phyloP scores from a whole-genome alignment of 306 rosid species.

The Pueraria montana region DNA sequence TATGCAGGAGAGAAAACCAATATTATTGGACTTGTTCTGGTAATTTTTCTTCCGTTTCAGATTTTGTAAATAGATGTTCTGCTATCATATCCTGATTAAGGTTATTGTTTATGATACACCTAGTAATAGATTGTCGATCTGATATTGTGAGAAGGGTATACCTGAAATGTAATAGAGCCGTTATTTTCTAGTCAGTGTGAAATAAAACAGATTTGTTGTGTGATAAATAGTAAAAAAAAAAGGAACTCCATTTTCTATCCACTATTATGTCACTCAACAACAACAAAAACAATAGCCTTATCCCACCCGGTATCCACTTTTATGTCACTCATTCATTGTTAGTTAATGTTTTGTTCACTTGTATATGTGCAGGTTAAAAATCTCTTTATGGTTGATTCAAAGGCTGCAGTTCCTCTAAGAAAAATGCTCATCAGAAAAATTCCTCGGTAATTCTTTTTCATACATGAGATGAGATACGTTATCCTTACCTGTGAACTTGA shows the following conservation, averaged over 20 bases:
- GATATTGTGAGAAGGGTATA: slow-evolving; percentile 21
- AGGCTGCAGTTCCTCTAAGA: slow-evolving; percentile 73
- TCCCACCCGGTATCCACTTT: neutral
- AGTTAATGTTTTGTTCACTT: slow-evolving; percentile 29
- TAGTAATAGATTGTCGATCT: slow-evolving; percentile 17
- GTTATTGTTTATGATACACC: slow-evolving; percentile 25
- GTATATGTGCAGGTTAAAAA: slow-evolving; percentile 83
- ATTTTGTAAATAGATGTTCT: slow-evolving; percentile 33
- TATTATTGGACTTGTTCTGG: slow-evolving; percentile 97
- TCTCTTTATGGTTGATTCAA: slow-evolving; percentile 83
- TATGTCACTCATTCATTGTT: slow-evolving; percentile 25
- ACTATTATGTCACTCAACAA: neutral
- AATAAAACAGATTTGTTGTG: slow-evolving; percentile 23
- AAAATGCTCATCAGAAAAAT: slow-evolving; percentile 89
- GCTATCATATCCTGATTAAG: slow-evolving; percentile 24
- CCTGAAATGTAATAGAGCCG: neutral
- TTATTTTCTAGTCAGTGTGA: slow-evolving; percentile 14
- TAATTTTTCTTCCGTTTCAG: slow-evolving; percentile 50
- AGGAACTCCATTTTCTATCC: slow-evolving; percentile 20
- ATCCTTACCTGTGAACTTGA: slow-evolving; percentile 26
- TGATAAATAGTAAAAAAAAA: slow-evolving; percentile 5
- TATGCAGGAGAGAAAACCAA: slow-evolving; percentile 75
- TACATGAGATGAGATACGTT: slow-evolving; percentile 17
- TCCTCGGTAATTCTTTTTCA: slow-evolving; percentile 74
- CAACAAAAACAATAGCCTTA: neutral